Evolutionary conservation across 495 filamentous ascomycete genomes (phyloP).

Genomic region (Diplogelasinospora grovesii): DNA sequence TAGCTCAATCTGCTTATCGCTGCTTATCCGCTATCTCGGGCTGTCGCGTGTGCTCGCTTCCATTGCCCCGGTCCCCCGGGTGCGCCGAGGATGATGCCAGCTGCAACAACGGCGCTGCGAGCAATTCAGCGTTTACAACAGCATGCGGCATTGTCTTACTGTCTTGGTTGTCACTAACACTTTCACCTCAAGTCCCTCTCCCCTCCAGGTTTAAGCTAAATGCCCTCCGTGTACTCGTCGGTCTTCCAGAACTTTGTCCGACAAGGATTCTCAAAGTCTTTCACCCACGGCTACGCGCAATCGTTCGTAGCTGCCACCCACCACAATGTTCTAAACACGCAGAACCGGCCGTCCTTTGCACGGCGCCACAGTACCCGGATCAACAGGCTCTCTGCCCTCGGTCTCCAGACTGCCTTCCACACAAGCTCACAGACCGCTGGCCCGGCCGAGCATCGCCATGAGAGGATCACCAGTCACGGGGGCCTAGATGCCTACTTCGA

Average conservation of each 20-base stretch:
- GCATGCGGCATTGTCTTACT: neutral
- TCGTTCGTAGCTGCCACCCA: constrained; percentile 94
- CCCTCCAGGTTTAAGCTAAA: constrained; percentile 48
- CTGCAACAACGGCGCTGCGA: too few relatives aligned
- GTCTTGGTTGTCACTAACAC: constrained; percentile 2
- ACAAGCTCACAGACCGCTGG: constrained; percentile 28
- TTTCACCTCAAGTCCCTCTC: constrained; percentile 25
- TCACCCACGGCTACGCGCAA: constrained; percentile 96
- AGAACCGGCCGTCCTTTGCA: constrained; percentile 49
- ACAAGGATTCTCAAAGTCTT: constrained; percentile 90
- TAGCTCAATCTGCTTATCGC: neutral
- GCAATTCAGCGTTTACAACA: too few relatives aligned
- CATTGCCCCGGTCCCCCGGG: too few relatives aligned
- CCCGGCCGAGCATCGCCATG: constrained; percentile 34
- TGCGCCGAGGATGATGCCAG: too few relatives aligned
- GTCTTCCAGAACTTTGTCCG: constrained; percentile 83
- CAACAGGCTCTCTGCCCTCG: constrained; percentile 54
- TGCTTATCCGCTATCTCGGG: neutral
- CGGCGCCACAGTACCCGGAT: constrained; percentile 41
- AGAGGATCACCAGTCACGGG: constrained; percentile 36
- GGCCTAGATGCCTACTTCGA: constrained; percentile 82
- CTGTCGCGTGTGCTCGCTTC: neutral
- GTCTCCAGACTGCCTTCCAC: constrained; percentile 74
- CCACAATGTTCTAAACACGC: constrained; percentile 69
- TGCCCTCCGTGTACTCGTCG: constrained; percentile 53